Evolutionary conservation across 1,284 basidiomycete genomes (phyloP).

Genomic region (Moesziomyces sp.): DNA sequence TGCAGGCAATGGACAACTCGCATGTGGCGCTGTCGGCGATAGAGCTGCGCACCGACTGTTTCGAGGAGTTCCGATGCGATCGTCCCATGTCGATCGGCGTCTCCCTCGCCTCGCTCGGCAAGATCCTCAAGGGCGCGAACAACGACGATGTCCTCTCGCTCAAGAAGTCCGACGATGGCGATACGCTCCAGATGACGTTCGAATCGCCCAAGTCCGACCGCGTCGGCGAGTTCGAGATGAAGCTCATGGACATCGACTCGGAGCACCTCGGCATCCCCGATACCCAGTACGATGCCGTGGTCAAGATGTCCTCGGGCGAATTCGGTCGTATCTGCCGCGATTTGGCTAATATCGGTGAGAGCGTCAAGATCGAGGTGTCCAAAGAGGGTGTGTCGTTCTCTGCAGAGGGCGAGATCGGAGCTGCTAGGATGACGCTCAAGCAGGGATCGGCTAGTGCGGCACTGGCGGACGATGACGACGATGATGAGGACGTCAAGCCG

Average conservation of each 20-base stretch:
- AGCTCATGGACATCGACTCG: slow-evolving; percentile 96
- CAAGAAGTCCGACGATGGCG: slow-evolving; percentile 90
- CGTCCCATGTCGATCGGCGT: slow-evolving; percentile 81
- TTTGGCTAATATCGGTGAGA: slow-evolving; percentile 90
- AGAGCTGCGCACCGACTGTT: slow-evolving; percentile 71
- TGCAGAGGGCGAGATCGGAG: slow-evolving; percentile 92
- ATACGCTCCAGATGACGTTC: slow-evolving; percentile 88
- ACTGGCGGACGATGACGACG: slow-evolving; percentile 56
- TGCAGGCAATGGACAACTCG: slow-evolving; percentile 99
- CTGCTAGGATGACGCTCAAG: slow-evolving; percentile 86
- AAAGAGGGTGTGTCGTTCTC: slow-evolving; percentile 97
- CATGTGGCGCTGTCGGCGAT: slow-evolving; percentile 96
- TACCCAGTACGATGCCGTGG: slow-evolving; percentile 94
- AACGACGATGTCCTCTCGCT: slow-evolving; percentile 94
- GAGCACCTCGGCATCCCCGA: slow-evolving; percentile 98
- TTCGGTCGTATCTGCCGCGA: slow-evolving; percentile 94
- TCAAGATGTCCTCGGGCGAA: slow-evolving; percentile 87
- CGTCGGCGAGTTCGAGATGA: slow-evolving; percentile 98
- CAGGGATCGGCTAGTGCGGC: slow-evolving; percentile 72
- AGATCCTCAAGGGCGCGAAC: slow-evolving; percentile 96
- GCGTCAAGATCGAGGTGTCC: slow-evolving; percentile 91
- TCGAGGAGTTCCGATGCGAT: slow-evolving; percentile 83
- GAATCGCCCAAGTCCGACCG: slow-evolving; percentile 92
- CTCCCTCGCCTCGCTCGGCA: slow-evolving; percentile 83
- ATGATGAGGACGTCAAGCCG: slow-evolving; percentile 62